A percentile compares a stretch with the other conserved stretches of the same genome.
Evolutionary conservation across 495 filamentous ascomycete genomes (phyloP).

Genomic region (Entonaema liquescens): DNA sequence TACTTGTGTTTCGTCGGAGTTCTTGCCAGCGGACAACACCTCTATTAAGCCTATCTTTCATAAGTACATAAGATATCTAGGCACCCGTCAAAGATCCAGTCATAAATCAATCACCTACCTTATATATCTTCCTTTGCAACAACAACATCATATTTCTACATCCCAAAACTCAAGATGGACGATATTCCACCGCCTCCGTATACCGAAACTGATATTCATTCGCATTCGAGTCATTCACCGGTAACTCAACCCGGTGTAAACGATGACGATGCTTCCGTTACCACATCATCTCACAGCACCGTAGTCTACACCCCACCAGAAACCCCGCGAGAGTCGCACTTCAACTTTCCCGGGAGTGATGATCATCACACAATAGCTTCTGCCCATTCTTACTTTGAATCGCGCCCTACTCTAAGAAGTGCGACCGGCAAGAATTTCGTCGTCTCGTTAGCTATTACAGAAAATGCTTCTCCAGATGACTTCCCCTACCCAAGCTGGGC

Average conservation of each 20-base stretch:
- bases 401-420: conserved; percentile 42
- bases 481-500: conserved; percentile 49
- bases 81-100: background rate
- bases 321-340: conserved; percentile 48
- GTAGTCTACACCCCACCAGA: conserved; percentile 60
- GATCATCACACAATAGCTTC: conserved; percentile 42
- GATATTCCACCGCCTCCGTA: conserved; percentile 60
- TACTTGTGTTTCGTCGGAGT: background rate
- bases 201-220: conserved; percentile 59
- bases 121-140: conserved; percentile 8
- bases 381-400: conserved; percentile 53
- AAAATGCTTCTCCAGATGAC: conserved; percentile 37
- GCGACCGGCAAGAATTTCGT: conserved; percentile 27
- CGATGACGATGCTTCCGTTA: conserved; percentile 41
- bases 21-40: background rate
- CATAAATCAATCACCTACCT: too few species aligned
- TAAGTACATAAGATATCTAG: background rate
- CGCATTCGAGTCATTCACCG: conserved; percentile 42
- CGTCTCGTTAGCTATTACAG: conserved; percentile 36
- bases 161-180: conserved; percentile 37
- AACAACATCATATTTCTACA: conserved; percentile 2
- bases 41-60: background rate
- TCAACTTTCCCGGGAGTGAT: conserved; percentile 40
- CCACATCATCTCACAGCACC: conserved; percentile 48
- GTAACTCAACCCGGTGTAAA: conserved; percentile 11